Percentiles rank a stretch among this genome's conserved stretches.
These are phyloP conservation scores for Passalora sequoiae DNA, from an alignment of 2,329 filamentous ascomycete genomes.

Conservation along the genomic window DNA sequence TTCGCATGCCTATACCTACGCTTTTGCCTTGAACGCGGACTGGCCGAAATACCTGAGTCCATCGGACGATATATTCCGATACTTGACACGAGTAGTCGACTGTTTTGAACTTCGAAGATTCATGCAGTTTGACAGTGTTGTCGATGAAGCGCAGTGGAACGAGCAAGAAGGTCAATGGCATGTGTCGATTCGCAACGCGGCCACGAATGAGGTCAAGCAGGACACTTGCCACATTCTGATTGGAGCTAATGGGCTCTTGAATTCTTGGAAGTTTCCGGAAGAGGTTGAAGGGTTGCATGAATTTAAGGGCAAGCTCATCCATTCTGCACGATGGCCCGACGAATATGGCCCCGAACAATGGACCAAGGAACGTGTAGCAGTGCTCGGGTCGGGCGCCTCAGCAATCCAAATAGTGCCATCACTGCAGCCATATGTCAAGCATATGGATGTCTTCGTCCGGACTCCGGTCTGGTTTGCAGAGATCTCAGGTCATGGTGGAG, in stretches of 20 bases:
- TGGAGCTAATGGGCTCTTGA: conserved; percentile 3
- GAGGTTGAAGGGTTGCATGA: background rate
- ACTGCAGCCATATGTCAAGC: conserved; percentile 43
- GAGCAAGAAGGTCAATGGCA: conserved; percentile 6
- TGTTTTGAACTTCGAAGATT: conserved; percentile 6
- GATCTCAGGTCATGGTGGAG: conserved; percentile 5
- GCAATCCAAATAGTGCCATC: conserved; percentile 38
- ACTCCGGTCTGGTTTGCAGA: conserved; percentile 29
- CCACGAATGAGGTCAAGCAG: background rate
- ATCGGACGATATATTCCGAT: conserved; percentile 5
- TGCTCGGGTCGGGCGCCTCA: conserved; percentile 2
- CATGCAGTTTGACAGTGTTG: conserved; percentile 3
- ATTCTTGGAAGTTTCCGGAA: conserved; percentile 5
- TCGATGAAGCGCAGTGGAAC: conserved; percentile 3
- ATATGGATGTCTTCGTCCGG: conserved; percentile 44
- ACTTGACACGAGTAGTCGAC: conserved; percentile 4
- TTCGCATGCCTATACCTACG: conserved; percentile 3
- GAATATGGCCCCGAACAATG: conserved; percentile 31
- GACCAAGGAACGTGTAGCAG: conserved; percentile 3
- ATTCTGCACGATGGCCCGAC: conserved; percentile 36
- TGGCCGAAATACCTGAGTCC: conserved; percentile 5
- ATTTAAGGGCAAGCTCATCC: conserved; percentile 40
- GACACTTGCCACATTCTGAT: conserved; percentile 5
- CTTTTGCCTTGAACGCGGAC: conserved; percentile 9
- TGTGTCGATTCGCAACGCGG: background rate